Evolutionary conservation across 2,329 filamentous ascomycete species (phyloP).

Genomic region (Pestalotiopsis sp.): DNA sequence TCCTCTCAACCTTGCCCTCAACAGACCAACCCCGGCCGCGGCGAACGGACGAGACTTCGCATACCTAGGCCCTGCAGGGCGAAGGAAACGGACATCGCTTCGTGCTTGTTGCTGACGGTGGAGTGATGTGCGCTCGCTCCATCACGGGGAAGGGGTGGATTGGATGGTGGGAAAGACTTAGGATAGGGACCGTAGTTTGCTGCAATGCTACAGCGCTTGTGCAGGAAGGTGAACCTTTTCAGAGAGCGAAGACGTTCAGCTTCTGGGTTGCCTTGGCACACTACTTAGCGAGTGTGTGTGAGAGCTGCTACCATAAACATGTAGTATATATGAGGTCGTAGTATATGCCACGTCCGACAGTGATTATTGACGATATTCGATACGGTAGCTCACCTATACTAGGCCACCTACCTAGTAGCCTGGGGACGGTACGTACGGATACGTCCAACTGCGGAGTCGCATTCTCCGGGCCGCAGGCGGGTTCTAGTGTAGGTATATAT

Average conservation of each 20-base stretch:
- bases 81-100: constrained; percentile 29
- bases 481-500: neutral
- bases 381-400: neutral
- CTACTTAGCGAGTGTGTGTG: neutral
- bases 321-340: neutral
- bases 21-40: neutral
- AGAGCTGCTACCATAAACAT: neutral
- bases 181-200: neutral
- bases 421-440: neutral
- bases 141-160: neutral
- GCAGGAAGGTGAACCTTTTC: constrained; percentile 2
- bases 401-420: neutral
- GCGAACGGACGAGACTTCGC: neutral
- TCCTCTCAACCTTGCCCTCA: neutral
- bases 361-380: neutral
- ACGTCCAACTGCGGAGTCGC: neutral
- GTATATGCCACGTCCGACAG: constrained; percentile 1
- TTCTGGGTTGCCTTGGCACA: neutral
- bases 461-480: constrained; percentile 6
- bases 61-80: constrained; percentile 28
- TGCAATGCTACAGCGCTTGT: constrained; percentile 16
- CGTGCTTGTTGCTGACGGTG: constrained; percentile 11
- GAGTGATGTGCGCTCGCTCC: neutral
- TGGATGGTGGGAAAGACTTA: neutral
- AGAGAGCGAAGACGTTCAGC: neutral